These are phyloP conservation scores for Cyberlindnera sargentensis DNA, from an alignment of 805 yeast species.

Conservation along the genomic window DNA sequence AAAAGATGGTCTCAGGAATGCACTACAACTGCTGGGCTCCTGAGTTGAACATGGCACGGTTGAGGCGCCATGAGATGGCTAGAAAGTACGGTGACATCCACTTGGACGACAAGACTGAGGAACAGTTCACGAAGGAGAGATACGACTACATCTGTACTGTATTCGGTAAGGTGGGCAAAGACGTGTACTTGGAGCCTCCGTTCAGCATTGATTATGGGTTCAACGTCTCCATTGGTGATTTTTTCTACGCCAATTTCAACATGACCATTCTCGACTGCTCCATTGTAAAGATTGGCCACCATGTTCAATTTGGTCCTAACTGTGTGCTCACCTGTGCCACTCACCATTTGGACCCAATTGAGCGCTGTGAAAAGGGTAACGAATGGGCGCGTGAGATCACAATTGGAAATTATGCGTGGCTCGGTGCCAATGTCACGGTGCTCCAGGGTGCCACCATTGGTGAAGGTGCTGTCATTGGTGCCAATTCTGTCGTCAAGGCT, in stretches of 20 bases:
- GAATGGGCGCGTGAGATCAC: conserved; percentile 53
- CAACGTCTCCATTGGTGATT: conserved; percentile 50
- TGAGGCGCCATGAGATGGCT: conserved; percentile 22
- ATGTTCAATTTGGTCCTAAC: conserved; percentile 58
- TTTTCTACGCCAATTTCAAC: conserved; percentile 56
- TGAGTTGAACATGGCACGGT: conserved; percentile 23
- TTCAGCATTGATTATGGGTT: conserved; percentile 60
- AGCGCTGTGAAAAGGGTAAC: conserved; percentile 26
- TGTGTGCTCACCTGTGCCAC: conserved; percentile 54
- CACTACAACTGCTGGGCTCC: conserved; percentile 32
- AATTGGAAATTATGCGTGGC: conserved; percentile 64
- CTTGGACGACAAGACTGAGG: conserved; percentile 23
- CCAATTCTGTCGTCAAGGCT: conserved; percentile 55
- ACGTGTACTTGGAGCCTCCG: conserved; percentile 47
- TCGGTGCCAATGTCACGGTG: conserved; percentile 48
- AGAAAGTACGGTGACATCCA: conserved; percentile 22
- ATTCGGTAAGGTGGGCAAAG: conserved; percentile 38
- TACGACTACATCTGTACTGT: conserved; percentile 29
- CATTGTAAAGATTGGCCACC: conserved; percentile 51
- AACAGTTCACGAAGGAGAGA: conserved; percentile 30
- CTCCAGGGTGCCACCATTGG: conserved; percentile 66
- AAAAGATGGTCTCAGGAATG: conserved; percentile 48
- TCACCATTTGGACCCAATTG: conserved; percentile 49
- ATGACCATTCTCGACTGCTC: conserved; percentile 49
- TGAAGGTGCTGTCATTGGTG: conserved; percentile 53